phyloP scores from a whole-genome alignment of 1,139 yeast genomes.

The Blastobotrys petasosporus region DNA sequence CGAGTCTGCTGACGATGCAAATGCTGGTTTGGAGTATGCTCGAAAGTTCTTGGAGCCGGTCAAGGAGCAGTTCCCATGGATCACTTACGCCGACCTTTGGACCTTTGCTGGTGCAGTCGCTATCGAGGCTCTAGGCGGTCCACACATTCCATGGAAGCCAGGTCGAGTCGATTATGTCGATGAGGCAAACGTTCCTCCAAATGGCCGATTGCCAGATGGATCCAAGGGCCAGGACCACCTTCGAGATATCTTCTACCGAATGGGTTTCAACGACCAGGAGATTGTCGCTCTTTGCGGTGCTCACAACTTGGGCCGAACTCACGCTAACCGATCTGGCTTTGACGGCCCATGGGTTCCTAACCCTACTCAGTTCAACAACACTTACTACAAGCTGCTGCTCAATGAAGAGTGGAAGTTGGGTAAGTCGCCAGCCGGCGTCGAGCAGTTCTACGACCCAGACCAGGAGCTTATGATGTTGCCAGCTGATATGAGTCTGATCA shows the following conservation, averaged over 20 bases:
- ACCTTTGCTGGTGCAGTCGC: conserved; percentile 61
- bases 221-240: conserved; percentile 63
- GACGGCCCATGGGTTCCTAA: conserved; percentile 97
- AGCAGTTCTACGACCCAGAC: conserved; percentile 72
- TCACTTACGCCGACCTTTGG: conserved; percentile 61
- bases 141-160: conserved; percentile 50
- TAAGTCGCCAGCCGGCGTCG: conserved; percentile 48
- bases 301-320: conserved; percentile 62
- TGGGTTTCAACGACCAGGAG: conserved; percentile 78
- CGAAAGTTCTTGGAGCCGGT: conserved; percentile 52
- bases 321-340: conserved; percentile 54
- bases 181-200: conserved; percentile 49
- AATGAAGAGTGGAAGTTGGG: conserved; percentile 70
- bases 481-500: conserved; percentile 51
- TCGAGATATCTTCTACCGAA: conserved; percentile 57
- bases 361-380: conserved; percentile 60
- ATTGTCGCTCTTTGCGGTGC: conserved; percentile 79
- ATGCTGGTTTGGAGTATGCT: conserved; percentile 55
- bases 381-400: conserved; percentile 58
- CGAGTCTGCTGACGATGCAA: conserved; percentile 48
- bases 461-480: conserved; percentile 56
- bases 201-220: conserved; percentile 70
- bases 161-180: conserved; percentile 58
- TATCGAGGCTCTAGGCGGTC: conserved; percentile 57
- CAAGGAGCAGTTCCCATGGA: conserved; percentile 51